Evolutionary conservation across 169 alveolate genomes (phyloP).

Genomic region (Hepatocystis sp.): DNA sequence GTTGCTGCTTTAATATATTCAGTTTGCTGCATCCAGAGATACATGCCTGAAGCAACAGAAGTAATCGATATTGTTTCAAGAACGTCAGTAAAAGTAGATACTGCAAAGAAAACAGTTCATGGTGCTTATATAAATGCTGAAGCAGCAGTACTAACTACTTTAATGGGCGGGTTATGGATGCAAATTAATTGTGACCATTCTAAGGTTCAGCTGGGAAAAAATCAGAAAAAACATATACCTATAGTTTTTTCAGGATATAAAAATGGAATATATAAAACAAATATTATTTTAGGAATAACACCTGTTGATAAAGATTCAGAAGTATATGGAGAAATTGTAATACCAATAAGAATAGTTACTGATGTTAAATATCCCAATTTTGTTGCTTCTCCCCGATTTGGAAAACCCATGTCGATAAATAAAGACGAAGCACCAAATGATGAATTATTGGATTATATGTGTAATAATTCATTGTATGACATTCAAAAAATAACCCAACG

Average conservation of each 20-base stretch:
- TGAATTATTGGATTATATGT: not conserved
- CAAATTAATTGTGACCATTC: slow-evolving; percentile 70
- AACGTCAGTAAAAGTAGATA: slow-evolving; percentile 28
- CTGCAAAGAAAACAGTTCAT: slow-evolving; percentile 28
- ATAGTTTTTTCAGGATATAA: slow-evolving; percentile 69
- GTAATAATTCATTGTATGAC: not conserved
- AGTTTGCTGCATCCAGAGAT: slow-evolving; percentile 36
- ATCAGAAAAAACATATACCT: slow-evolving; percentile 55
- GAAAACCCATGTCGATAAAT: not conserved
- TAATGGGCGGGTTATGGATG: slow-evolving; percentile 76
- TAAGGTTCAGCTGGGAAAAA: slow-evolving; percentile 22
- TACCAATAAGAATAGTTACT: slow-evolving; percentile 64
- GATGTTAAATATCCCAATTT: not conserved
- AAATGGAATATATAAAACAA: slow-evolving; percentile 52
- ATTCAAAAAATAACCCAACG: too few relatives aligned
- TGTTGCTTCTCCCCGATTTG: not conserved
- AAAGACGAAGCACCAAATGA: not conserved
- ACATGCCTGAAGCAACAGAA: slow-evolving; percentile 48
- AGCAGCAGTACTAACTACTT: slow-evolving; percentile 72
- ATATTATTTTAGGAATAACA: slow-evolving; percentile 48
- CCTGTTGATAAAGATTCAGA: slow-evolving; percentile 39
- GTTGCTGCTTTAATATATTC: slow-evolving; percentile 75
- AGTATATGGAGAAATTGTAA: slow-evolving; percentile 54
- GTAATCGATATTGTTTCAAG: slow-evolving; percentile 55
- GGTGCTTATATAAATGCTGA: slow-evolving; percentile 65